Percentiles rank a stretch among this genome's conserved stretches.
Conservation (phyloP, 305 asterid species). For the Fraxinus sp. region DNA sequence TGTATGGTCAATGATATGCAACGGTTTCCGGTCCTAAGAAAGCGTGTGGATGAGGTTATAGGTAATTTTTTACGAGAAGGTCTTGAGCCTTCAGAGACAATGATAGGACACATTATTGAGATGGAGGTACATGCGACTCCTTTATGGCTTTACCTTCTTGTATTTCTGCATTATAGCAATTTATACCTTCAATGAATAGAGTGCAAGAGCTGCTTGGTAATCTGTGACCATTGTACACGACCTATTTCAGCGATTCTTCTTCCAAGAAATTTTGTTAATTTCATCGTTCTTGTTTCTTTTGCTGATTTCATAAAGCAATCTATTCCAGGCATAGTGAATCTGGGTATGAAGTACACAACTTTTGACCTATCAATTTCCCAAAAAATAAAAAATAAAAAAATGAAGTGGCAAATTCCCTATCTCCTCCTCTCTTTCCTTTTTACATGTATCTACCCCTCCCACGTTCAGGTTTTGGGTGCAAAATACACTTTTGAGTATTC, state of each 20-base stretch:
- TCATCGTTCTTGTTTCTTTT: background rate
- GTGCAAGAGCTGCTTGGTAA: background rate
- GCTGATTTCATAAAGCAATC: background rate
- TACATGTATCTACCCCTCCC: background rate
- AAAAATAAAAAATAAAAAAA: background rate
- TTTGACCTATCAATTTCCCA: background rate
- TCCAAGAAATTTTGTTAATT: background rate
- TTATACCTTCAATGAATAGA: background rate
- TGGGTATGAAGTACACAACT: background rate
- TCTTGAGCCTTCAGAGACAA: constrained; percentile 87
- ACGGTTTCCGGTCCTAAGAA: constrained; percentile 69
- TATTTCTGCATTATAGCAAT: constrained; percentile 22
- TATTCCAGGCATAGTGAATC: background rate
- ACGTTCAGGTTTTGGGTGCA: background rate
- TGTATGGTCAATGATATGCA: constrained; percentile 72
- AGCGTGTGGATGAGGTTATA: constrained; percentile 70
- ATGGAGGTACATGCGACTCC: constrained; percentile 70
- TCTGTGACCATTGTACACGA: background rate
- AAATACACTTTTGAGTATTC: background rate
- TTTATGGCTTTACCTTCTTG: background rate
- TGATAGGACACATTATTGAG: constrained; percentile 90
- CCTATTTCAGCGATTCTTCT: background rate
- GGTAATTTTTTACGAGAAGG: constrained; percentile 79
- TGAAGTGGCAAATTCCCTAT: background rate
- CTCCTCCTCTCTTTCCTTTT: background rate